A percentile compares a stretch with the other conserved stretches of the same genome.
phyloP scores from a whole-genome alignment of 2,329 filamentous ascomycete genomes.

The Cercospora beticola region DNA sequence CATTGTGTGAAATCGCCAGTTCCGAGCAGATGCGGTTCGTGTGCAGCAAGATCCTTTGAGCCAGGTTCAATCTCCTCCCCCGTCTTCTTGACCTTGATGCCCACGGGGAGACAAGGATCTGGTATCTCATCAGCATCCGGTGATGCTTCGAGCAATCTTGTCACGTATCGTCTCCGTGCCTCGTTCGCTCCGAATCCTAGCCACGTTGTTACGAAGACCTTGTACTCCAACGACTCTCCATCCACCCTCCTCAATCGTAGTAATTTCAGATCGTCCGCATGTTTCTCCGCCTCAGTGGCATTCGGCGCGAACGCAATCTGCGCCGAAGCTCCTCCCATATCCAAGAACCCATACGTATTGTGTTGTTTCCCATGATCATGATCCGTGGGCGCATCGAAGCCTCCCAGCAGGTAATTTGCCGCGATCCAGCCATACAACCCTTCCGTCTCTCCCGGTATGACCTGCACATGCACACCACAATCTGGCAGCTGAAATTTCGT shows the following conservation, averaged over 20 bases:
- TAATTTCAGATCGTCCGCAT: slow-evolving; percentile 84
- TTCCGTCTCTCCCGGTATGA: slow-evolving; percentile 93
- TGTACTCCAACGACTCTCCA: slow-evolving; percentile 75
- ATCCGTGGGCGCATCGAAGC: slow-evolving; percentile 73
- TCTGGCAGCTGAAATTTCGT: slow-evolving; percentile 86
- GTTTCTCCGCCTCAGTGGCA: slow-evolving; percentile 81
- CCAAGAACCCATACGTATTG: slow-evolving; percentile 93
- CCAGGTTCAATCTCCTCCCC: slow-evolving; percentile 58
- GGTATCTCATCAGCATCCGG: slow-evolving; percentile 71
- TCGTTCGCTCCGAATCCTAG: slow-evolving; percentile 96
- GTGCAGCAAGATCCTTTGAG: slow-evolving; percentile 43
- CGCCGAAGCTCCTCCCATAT: slow-evolving; percentile 97
- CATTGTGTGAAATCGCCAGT: slow-evolving; percentile 88
- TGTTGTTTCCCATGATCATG: slow-evolving; percentile 84
- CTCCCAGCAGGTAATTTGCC: slow-evolving; percentile 89
- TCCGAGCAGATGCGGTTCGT: slow-evolving; percentile 65
- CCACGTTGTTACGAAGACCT: slow-evolving; percentile 95
- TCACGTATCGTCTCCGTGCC: slow-evolving; percentile 81
- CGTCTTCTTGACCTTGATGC: slow-evolving; percentile 70
- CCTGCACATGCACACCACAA: slow-evolving; percentile 83
- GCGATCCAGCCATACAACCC: slow-evolving; percentile 97
- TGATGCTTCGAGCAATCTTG: slow-evolving; percentile 68
- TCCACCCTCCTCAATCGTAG: slow-evolving; percentile 81
- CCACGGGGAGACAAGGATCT: slow-evolving; percentile 85
- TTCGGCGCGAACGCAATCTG: slow-evolving; percentile 98